Evolutionary conservation across 2,329 filamentous ascomycete species (phyloP).

Genomic region (Aspergillus pseudoterreus): DNA sequence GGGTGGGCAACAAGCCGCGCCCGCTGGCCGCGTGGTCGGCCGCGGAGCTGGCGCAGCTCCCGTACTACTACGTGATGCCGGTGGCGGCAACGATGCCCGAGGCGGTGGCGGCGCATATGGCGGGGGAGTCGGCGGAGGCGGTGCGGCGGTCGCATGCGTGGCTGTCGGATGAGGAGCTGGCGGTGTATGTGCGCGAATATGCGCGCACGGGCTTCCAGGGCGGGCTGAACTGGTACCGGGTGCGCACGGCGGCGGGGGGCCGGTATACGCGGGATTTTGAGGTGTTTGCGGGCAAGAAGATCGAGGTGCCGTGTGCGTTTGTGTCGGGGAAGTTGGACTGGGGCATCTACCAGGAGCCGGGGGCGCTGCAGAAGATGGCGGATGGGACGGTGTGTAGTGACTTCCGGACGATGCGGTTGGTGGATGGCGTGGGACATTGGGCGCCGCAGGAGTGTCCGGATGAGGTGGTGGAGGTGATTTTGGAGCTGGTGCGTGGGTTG

Average conservation of each 20-base stretch:
- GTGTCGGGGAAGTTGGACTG: conserved; percentile 63
- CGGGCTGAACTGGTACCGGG: conserved; percentile 65
- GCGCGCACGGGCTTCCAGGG: conserved; percentile 61
- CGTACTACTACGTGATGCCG: conserved; percentile 67
- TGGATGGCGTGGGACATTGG: conserved; percentile 66
- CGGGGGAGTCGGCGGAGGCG: conserved; percentile 39
- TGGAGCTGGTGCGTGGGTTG: conserved; percentile 36
- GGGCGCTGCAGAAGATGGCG: conserved; percentile 56
- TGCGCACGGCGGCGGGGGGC: conserved; percentile 50
- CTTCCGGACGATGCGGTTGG: conserved; percentile 51
- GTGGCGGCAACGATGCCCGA: conserved; percentile 56
- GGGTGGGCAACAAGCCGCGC: conserved; percentile 52
- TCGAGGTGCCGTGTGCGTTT: conserved; percentile 60
- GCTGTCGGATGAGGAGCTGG: conserved; percentile 57
- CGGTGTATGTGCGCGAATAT: conserved; percentile 60
- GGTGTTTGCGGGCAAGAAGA: conserved; percentile 57
- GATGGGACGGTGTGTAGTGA: conserved; percentile 46
- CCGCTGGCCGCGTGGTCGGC: conserved; percentile 56
- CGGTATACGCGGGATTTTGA: conserved; percentile 50
- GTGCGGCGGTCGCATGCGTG: conserved; percentile 44
- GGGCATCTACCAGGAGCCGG: conserved; percentile 66
- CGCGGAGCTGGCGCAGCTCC: conserved; percentile 56
- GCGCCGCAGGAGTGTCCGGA: conserved; percentile 64
- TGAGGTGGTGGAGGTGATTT: conserved; percentile 48
- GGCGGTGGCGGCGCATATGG: conserved; percentile 55